Conservation (phyloP, 1,139 yeast species). For the Saccharomyces hybrid region DNA sequence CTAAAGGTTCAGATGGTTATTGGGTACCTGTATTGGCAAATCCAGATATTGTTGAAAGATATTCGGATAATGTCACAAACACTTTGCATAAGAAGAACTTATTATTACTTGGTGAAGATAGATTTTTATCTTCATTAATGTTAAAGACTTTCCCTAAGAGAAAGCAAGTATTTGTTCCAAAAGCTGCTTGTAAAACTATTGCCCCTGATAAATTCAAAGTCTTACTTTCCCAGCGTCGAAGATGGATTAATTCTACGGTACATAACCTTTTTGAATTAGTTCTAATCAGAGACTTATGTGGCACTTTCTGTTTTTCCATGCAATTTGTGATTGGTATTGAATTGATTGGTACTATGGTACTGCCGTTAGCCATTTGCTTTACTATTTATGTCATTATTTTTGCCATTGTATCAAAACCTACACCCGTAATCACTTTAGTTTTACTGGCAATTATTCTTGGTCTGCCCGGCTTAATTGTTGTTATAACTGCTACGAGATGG, state of each 20-base stretch:
- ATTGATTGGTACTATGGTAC: slow-evolving; percentile 79
- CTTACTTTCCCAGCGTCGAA: slow-evolving; percentile 86
- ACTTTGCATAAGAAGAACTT: slow-evolving; percentile 87
- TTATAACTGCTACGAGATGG: slow-evolving; percentile 76
- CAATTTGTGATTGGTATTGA: slow-evolving; percentile 87
- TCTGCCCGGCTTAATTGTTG: slow-evolving; percentile 77
- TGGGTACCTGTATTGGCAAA: slow-evolving; percentile 97
- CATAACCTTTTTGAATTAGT: slow-evolving; percentile 91
- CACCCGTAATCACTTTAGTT: slow-evolving; percentile 73
- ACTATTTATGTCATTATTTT: slow-evolving; percentile 73
- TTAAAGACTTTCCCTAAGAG: slow-evolving; percentile 87
- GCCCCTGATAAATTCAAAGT: slow-evolving; percentile 81
- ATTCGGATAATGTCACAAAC: slow-evolving; percentile 79
- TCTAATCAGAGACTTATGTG: slow-evolving; percentile 84
- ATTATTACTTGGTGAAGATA: slow-evolving; percentile 86
- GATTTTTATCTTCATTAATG: slow-evolving; percentile 84
- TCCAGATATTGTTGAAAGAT: slow-evolving; percentile 93
- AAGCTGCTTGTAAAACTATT: slow-evolving; percentile 91
- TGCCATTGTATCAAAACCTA: slow-evolving; percentile 73
- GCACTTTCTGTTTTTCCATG: slow-evolving; percentile 96
- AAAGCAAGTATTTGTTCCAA: slow-evolving; percentile 86
- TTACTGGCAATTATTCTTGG: slow-evolving; percentile 81
- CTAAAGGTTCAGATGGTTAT: slow-evolving; percentile 81
- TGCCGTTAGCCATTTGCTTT: slow-evolving; percentile 87
- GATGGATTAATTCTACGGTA: slow-evolving; percentile 97